Base-by-base conservation (phyloP, 2,329 filamentous ascomycete genomes). In the Colletotrichum gloeosporioides region DNA sequence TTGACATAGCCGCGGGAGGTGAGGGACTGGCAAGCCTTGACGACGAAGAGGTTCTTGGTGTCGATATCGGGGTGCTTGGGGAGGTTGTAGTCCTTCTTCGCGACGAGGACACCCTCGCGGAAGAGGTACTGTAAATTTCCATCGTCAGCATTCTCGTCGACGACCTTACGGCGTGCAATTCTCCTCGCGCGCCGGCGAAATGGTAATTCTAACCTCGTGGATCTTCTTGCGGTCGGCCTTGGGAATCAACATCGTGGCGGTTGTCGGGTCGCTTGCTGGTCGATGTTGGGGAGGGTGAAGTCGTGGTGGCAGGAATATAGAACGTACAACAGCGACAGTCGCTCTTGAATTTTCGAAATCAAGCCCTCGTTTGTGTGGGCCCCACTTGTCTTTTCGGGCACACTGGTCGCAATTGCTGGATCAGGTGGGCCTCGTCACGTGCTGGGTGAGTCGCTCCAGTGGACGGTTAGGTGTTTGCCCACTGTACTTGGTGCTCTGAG, bases 161-260 rank as follows among this genome's bases (percentile, higher is more conserved):
- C 61, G 31, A 18, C 2, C 44, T 53, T 53, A 53, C 44, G 44
- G n/a, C 44, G 44, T 31, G 27, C 27, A 61, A 27, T 61, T 61
- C 34, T 62, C 53, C n/a, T 34, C 53, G 36, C 34, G 57, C 39
- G 31, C 29, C 55, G 53, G 62, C 64, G 31, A 68, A 59, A 76
- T 62, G 57, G 70, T 69, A 18, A 65, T 49, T 77, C 77, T 77
- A 78, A 90, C 89, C 90, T 94, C 96, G 93, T 99, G 97, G 91
- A 99, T 99, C 94, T 96, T 95, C 95, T 99, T 99, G 92, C 98
- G 96, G 92, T 99, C 97, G 89, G 95, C 95, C 94, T 99, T 99
- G 89, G 97, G 97, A 89, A 99, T 99, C 92, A 99, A 94, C 97
- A 92, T 92, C 94, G 96, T 91, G 88, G 87, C 88, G 88, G 87